A percentile compares a stretch with the other conserved stretches of the same genome.
phyloP scores from a whole-genome alignment of 805 yeast genomes.

The Sugiyamaella mastotermitis region DNA sequence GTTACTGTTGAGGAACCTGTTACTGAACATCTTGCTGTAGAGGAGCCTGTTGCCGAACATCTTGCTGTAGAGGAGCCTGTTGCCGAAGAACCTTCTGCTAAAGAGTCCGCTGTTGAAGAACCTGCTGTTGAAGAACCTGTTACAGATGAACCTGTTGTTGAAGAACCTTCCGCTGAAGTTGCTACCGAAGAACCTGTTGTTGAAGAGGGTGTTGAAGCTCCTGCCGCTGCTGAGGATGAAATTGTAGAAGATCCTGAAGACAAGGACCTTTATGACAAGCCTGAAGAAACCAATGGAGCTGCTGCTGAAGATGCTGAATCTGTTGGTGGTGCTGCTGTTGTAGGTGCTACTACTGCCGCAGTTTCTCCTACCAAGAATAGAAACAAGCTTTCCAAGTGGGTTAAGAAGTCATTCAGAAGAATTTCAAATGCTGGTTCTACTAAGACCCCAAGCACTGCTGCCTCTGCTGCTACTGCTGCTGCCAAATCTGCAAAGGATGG shows the following conservation, averaged over 20 bases:
- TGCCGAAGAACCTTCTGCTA: no score
- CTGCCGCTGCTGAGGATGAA: not conserved
- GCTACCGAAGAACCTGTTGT: not conserved
- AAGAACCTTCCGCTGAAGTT: slow-evolving; percentile 11
- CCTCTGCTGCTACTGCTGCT: not conserved
- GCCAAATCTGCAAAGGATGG: slow-evolving; percentile 8
- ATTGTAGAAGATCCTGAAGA: slow-evolving; percentile 2
- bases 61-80: not conserved
- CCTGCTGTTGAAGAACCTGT: slow-evolving; percentile 12
- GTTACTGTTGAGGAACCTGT: slow-evolving; percentile 12
- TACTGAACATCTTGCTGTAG: slow-evolving; percentile 3
- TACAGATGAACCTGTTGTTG: slow-evolving; percentile 2
- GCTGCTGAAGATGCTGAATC: slow-evolving; percentile 4
- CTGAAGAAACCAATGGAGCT: not conserved
- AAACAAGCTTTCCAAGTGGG: slow-evolving; percentile 2
- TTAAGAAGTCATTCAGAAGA: slow-evolving; percentile 7
- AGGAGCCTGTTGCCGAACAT: not conserved
- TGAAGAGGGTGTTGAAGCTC: not conserved
- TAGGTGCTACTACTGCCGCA: slow-evolving; percentile 1
- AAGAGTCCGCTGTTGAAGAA: slow-evolving; percentile 4
- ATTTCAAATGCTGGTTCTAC: slow-evolving; percentile 3
- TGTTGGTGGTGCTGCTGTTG: not conserved
- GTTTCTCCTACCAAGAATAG: slow-evolving; percentile 3
- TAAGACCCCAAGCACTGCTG: not conserved
- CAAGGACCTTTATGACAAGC: no score